These are phyloP conservation scores for Bacterosira constricta DNA, from an alignment of 108 stramenopile genomes.

Conservation along the genomic window DNA sequence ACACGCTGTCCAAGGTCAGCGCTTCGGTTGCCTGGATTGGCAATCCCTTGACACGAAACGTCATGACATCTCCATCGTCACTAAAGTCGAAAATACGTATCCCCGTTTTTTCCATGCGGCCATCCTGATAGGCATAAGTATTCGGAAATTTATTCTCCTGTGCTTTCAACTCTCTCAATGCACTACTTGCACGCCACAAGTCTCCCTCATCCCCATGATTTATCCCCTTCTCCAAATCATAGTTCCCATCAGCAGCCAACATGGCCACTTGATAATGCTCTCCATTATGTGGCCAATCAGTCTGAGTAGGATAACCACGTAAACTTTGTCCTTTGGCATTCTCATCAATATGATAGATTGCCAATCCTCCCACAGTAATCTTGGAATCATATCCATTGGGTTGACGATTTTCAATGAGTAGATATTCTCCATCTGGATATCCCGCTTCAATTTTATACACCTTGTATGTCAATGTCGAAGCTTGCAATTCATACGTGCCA, in stretches of 20 bases:
- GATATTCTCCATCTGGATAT: slow-evolving; percentile 58
- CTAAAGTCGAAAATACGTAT: slow-evolving; percentile 49
- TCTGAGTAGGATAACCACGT: slow-evolving; percentile 52
- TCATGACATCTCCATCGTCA: slow-evolving; percentile 28
- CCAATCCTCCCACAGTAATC: slow-evolving; percentile 55
- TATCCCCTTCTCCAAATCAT: slow-evolving; percentile 65
- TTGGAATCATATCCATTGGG: slow-evolving; percentile 51
- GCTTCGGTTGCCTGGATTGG: no score
- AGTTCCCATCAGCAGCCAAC: slow-evolving; percentile 72
- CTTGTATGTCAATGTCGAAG: slow-evolving; percentile 29
- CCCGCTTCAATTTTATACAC: slow-evolving; percentile 60
- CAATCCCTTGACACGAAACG: slow-evolving; percentile 28
- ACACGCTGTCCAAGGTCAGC: no score
- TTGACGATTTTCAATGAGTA: slow-evolving; percentile 74
- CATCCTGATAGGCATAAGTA: slow-evolving; percentile 65
- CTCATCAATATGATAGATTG: slow-evolving; percentile 70
- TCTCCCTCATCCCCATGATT: slow-evolving; percentile 59
- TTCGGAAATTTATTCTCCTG: slow-evolving; percentile 52
- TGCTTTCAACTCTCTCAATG: slow-evolving; percentile 27
- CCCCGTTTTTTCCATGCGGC: slow-evolving; percentile 34
- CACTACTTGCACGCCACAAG: slow-evolving; percentile 46
- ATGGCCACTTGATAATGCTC: slow-evolving; percentile 76
- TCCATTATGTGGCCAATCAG: slow-evolving; percentile 64
- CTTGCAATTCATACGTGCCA: slow-evolving; percentile 41
- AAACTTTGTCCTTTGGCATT: slow-evolving; percentile 28